Evolutionary conservation across 768 basidiomycete genomes (phyloP).

Genomic region (Leccinum disarticulatum): DNA sequence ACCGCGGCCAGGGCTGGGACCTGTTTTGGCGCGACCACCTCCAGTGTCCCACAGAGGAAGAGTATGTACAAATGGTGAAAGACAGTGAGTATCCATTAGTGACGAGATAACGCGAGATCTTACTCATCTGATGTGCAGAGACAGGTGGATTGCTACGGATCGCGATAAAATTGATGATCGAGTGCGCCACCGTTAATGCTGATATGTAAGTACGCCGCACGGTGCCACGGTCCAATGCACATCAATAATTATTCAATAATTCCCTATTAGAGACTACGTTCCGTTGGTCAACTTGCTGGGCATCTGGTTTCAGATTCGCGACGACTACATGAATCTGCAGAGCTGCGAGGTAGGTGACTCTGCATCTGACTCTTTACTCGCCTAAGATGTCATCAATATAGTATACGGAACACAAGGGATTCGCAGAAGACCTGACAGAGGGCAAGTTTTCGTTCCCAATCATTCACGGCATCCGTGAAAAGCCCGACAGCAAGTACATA

Average conservation of each 20-base stretch:
- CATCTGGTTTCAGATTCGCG: conserved; percentile 59
- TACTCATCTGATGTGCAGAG: conserved; percentile 50
- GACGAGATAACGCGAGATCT: not conserved
- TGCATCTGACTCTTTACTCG: not conserved
- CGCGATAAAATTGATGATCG: conserved; percentile 95
- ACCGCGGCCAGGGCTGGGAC: conserved; percentile 93
- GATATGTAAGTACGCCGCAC: conserved; percentile 47
- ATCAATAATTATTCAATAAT: not conserved
- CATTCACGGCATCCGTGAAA: conserved; percentile 83
- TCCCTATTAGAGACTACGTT: conserved; percentile 45
- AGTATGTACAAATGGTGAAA: conserved; percentile 95
- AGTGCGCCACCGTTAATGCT: conserved; percentile 61
- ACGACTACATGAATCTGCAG: conserved; percentile 48
- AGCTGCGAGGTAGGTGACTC: conserved; percentile 19
- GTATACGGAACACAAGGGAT: conserved; percentile 85
- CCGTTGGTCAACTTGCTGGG: conserved; percentile 58
- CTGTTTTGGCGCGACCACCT: conserved; percentile 91
- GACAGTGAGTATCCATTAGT: conserved; percentile 60
- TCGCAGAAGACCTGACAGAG: conserved; percentile 92
- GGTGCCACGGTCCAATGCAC: not conserved
- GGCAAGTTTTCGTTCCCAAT: conserved; percentile 98
- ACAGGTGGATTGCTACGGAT: conserved; percentile 92
- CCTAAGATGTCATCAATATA: conserved; percentile 31
- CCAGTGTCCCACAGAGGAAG: conserved; percentile 88
- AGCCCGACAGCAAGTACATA: conserved; percentile 74